Base-by-base conservation (phyloP, 352 stramenopile genomes). In the Phytophthora melonis region DNA sequence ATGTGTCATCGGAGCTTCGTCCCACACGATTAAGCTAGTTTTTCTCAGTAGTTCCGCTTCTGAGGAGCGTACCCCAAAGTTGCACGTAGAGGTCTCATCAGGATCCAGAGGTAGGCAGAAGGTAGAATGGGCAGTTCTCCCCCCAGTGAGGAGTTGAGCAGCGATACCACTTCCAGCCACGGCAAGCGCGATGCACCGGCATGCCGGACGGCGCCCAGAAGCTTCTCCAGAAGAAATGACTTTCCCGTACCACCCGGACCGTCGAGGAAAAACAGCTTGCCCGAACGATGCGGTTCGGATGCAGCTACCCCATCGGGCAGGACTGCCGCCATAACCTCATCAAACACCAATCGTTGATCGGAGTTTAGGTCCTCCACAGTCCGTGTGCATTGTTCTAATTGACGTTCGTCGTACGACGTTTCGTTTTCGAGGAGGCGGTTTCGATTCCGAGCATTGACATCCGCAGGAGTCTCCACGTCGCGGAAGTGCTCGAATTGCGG, bases 1-100 rank as follows among this genome's bases (percentile, higher is more conserved):
- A 18, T 62, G 36, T 2, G 47, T 66, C 56, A 61, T 66, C 0
- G 16, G 65, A 21, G 49, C 65, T 57, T 58, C 30, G 34, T 65
- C 30, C 55, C 63, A 70, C 14, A 64, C 47, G 27, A 59, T 57
- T 1, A 63, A 10, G 13, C 34, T 14, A 11, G 34, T 39, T 39
- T 27, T 27, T 27, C 3, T 5, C 23, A 52, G 43, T 18, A 52
- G 19, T 8, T 14, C 43, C 9, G 43, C 43, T 9, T 52, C 43
- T 8, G 11, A 19, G 6, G 43, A 52, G 4, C 43, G 16, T 5
- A 52, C 43, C 9, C 13, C 18, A 52, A 13, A 52, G 43, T 19
- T 52, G n/a, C 14, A 52, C 1, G 43, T 52, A 23, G 43, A 52
- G 21, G 43, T 52, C 5, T 52, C 43, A 11, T 52, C 43, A 8